Base-by-base conservation (phyloP, 495 filamentous ascomycete genomes). In the Neurospora intermedia region DNA sequence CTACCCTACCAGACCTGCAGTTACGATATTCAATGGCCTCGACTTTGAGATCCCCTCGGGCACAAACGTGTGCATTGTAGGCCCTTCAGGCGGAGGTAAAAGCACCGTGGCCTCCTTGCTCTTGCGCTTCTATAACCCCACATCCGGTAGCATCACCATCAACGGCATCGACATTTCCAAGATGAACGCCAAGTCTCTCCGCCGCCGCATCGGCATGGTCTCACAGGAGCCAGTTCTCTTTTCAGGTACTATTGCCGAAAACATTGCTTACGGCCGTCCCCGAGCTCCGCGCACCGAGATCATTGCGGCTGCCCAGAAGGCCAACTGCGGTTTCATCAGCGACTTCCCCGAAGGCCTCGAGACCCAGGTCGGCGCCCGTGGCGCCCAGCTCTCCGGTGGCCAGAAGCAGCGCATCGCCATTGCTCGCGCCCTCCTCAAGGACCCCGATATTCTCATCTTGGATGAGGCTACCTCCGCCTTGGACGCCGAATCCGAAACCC, bases 381-480 rank as follows among this genome's bases (percentile, higher is more conserved):
- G 96, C 31, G 93, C 96, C 4, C 96, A 98, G 80, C 86, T 99
- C 8, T 97, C 94, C 9, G 96, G 96, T 43, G 96, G 96, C 2
- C 96, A 99, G 81, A 98, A 98, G 82, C 96, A 98, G 79, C 92
- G 96, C 72, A 98, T 99, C 77, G 96, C 96, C 35, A 98, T 99
- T 81, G 96, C 96, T 0, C 88, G 96, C 69, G 96, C 96, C 10
- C 86, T 99, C 27, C 91, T 99, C 77, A 98, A 98, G 83, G 89
- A 97, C 70, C 96, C 96, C 0, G 96, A 99, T 80, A 98, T 99
- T 78, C 80, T 99, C 71, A 95, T 99, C 74, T 88, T 99, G 2
- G 96, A 99, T 80, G 96, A 99, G 87, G 93, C 93, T 18, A 96
- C 93, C 7, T 93, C 91, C 46, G 96, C 96, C 5, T 89, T 99